Conservation (phyloP, 805 yeast species). For the Nakazawaea holstii region DNA sequence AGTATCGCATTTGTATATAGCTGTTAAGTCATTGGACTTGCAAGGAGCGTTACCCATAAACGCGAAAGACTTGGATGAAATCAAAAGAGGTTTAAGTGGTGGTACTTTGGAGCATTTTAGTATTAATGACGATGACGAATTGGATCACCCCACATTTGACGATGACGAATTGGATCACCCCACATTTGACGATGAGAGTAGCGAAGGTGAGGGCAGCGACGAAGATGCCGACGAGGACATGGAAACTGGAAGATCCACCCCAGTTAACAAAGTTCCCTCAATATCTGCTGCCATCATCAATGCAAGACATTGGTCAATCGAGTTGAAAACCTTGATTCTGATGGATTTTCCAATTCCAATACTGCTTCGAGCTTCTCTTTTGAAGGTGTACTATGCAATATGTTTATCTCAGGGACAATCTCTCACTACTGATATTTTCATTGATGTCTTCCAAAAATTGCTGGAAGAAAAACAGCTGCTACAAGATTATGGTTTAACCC, state of each 20-base stretch:
- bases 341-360: slow-evolving; percentile 81
- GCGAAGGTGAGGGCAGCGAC: slow-evolving; percentile 31
- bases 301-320: slow-evolving; percentile 84
- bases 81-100: slow-evolving; percentile 25
- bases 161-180: slow-evolving; percentile 14
- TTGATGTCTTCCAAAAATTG: slow-evolving; percentile 54
- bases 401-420: slow-evolving; percentile 70
- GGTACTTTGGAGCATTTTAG: slow-evolving; percentile 36
- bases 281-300: slow-evolving; percentile 69
- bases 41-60: slow-evolving; percentile 65
- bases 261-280: slow-evolving; percentile 57
- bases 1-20: slow-evolving; percentile 72
- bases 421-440: slow-evolving; percentile 53
- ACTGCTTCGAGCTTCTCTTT: slow-evolving; percentile 50
- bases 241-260: slow-evolving; percentile 33
- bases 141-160: slow-evolving; percentile 15
- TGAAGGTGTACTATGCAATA: slow-evolving; percentile 66
- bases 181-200: slow-evolving; percentile 24
- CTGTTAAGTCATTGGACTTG: slow-evolving; percentile 68
- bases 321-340: slow-evolving; percentile 68
- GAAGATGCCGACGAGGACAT: slow-evolving; percentile 33
- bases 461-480: slow-evolving; percentile 42
- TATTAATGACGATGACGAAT: slow-evolving; percentile 21
- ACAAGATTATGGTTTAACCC: slow-evolving; percentile 31
- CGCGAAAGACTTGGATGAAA: slow-evolving; percentile 57